A percentile compares a stretch with the other conserved stretches of the same genome.
Conservation (phyloP, 345 rosid species). For the Sonneratia alba region DNA sequence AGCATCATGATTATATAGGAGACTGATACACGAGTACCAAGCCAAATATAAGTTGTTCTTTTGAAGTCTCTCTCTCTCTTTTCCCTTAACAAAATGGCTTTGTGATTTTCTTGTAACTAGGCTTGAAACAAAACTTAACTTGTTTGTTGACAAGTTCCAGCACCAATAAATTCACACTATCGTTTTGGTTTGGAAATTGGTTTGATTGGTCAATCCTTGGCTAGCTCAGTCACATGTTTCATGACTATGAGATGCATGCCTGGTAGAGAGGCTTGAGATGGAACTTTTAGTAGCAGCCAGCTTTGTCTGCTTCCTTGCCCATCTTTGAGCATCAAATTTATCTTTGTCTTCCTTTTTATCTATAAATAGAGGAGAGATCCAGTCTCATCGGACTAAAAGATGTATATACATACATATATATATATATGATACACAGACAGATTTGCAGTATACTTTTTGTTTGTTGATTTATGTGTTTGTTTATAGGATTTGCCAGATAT, state of each 20-base stretch:
- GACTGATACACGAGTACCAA: not conserved
- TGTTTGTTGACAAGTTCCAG: not conserved
- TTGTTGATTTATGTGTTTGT: not conserved
- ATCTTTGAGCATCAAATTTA: not conserved
- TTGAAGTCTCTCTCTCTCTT: not conserved
- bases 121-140: not conserved
- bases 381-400: not conserved
- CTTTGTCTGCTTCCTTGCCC: not conserved
- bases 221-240: not conserved
- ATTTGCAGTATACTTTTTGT: not conserved
- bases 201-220: not conserved
- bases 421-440: no score
- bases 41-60: not conserved
- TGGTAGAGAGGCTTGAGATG: not conserved
- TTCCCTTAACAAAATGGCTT: not conserved
- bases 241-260: not conserved
- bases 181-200: not conserved
- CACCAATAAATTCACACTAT: not conserved
- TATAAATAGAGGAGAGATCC: not conserved
- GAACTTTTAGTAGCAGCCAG: not conserved
- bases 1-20: not conserved
- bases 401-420: not conserved
- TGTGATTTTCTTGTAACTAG: not conserved
- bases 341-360: not conserved
- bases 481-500: constrained; percentile 67